Evolutionary conservation across 202 grass and related monocot species (phyloP).

Genomic region (Digitaria exilis): DNA sequence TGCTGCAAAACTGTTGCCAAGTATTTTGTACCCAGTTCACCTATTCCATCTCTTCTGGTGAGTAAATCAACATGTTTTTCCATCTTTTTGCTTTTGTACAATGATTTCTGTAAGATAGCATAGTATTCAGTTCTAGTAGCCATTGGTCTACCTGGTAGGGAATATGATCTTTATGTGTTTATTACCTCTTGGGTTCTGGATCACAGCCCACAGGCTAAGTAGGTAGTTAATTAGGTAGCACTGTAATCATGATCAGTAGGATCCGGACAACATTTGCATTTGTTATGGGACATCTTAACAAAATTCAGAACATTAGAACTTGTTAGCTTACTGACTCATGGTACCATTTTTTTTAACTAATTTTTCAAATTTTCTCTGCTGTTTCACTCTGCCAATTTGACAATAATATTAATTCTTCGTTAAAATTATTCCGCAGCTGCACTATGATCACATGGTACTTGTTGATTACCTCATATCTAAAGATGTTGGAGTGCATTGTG

Average conservation of each 20-base stretch:
- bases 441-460: conserved; percentile 95
- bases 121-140: not conserved
- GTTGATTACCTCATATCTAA: conserved; percentile 97
- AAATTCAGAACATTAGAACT: not conserved
- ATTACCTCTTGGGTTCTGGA: not conserved
- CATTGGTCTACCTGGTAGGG: not conserved
- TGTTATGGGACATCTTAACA: not conserved
- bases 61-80: conserved; percentile 47
- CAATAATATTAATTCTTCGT: not conserved
- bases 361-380: conserved; percentile 5
- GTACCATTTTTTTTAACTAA: not conserved
- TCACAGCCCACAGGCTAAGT: not conserved
- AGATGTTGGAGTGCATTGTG: conserved; percentile 79
- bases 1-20: conserved; percentile 59
- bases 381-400: conserved; percentile 2
- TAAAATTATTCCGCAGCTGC: conserved; percentile 66
- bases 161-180: not conserved
- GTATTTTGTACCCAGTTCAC: conserved; percentile 78
- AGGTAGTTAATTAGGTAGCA: conserved; percentile 5
- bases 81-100: conserved; percentile 22
- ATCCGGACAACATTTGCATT: not conserved
- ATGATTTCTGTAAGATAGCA: conserved; percentile 17
- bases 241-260: conserved; percentile 1
- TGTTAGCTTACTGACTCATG: conserved; percentile 10
- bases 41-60: conserved; percentile 78